Base-by-base conservation (phyloP, 73 alveolate species). In the Uronychia setigera region DNA sequence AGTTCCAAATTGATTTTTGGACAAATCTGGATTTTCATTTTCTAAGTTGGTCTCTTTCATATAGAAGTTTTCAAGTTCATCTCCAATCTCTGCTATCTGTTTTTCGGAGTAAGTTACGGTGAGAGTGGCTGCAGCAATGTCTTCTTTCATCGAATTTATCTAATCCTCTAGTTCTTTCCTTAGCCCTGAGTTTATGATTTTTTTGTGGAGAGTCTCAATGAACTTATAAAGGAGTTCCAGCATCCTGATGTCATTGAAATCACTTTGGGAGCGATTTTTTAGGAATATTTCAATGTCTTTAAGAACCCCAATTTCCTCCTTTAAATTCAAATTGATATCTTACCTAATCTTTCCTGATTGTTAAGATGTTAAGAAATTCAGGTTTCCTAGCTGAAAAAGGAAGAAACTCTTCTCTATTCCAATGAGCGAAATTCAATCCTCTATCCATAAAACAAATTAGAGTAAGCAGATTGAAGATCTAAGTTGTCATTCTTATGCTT, bases 51-150 rank as follows among this genome's bases (percentile, higher is more conserved):
- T 86, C 32, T 35, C 29, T 32, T 79, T 79, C n/a, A 79, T 19
- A 13, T 77, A 46, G 67, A 46, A 46, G 67, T 46, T 81, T n/a
- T 78, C 83, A 78, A 86, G 77, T 30, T 86, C 92, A 25, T 78
- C 87, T 31, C 79, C 32, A 32, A 76, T 86, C 28, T 86, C 92
- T 19, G 58, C 83, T 11, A 86, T 86, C 31, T 77, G 79, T 29
- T 86, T 14, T 57, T 59, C 74, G 67, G 92, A 86, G 60, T 86
- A 86, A 59, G 79, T 86, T 32, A 79, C 58, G 26, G 87, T 34
- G 35, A 86, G 79, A 25, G 79, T 28, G 60, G 31, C 31, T 1
- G 91, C 34, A 30, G 76, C 85, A 32, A 85, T 85, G 11, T 30
- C 27, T 27, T 76, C 91, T 30, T 85, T 85, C 35, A 85, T 34